These are phyloP conservation scores for Clonostachys chloroleuca DNA, from an alignment of 2,329 filamentous ascomycete genomes.

Conservation along the genomic window DNA sequence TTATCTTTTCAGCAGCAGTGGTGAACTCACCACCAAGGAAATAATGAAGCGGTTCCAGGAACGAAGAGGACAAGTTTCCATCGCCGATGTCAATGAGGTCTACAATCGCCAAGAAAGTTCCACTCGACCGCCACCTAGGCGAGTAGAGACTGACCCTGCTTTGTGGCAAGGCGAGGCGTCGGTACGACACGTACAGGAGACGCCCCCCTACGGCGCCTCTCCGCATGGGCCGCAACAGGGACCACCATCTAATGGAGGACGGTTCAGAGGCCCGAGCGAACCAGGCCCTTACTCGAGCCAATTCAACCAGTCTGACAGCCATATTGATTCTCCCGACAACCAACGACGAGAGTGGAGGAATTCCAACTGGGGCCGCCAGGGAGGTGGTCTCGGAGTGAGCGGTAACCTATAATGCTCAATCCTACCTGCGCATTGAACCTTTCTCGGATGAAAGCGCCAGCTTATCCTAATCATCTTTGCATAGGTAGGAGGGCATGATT, in stretches of 20 bases:
- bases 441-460: not conserved
- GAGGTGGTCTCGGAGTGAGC: conserved; percentile 44
- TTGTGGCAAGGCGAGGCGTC: conserved; percentile 81
- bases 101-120: conserved; percentile 54
- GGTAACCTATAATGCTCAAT: conserved; percentile 26
- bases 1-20: conserved; percentile 72
- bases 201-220: conserved; percentile 27
- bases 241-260: conserved; percentile 19
- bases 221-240: conserved; percentile 8
- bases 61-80: conserved; percentile 56
- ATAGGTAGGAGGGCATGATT: not conserved
- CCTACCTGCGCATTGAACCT: not conserved
- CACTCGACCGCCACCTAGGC: conserved; percentile 46
- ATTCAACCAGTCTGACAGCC: conserved; percentile 37
- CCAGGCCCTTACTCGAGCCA: conserved; percentile 14
- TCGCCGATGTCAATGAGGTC: conserved; percentile 54
- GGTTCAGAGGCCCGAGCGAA: conserved; percentile 36
- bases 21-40: conserved; percentile 93
- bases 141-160: conserved; percentile 84
- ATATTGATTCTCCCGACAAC: conserved; percentile 29
- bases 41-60: conserved; percentile 92
- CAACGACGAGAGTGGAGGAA: conserved; percentile 54
- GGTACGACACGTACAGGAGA: conserved; percentile 71
- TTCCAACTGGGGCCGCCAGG: conserved; percentile 48
- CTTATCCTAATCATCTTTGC: not conserved